Conservation (phyloP, 2,329 filamentous ascomycete genomes). For the Epichloe uncinata region DNA sequence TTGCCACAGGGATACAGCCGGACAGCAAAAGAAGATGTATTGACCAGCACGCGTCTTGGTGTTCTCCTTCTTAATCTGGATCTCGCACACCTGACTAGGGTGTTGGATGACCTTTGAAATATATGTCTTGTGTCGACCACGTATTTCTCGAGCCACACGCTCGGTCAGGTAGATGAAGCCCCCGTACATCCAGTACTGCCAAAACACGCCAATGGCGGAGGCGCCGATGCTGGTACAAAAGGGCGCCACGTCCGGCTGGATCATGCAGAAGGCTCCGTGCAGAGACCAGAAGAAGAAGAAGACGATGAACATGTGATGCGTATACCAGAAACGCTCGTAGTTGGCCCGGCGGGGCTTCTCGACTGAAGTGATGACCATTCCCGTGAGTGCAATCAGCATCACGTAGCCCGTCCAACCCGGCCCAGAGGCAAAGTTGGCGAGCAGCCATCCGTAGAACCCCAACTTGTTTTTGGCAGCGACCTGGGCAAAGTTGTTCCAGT, state of each 20-base stretch:
- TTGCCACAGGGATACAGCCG: constrained; percentile 75
- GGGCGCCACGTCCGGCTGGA: constrained; percentile 67
- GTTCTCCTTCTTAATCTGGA: constrained; percentile 83
- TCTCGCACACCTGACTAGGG: constrained; percentile 78
- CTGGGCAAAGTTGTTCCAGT: constrained; percentile 78
- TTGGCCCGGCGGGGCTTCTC: constrained; percentile 69
- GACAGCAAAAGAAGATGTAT: constrained; percentile 84
- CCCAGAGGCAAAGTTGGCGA: constrained; percentile 65
- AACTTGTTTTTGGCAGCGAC: constrained; percentile 62
- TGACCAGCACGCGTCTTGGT: constrained; percentile 70
- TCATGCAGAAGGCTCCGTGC: constrained; percentile 84
- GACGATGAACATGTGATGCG: constrained; percentile 74
- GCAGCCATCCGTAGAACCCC: constrained; percentile 63
- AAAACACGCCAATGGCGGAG: constrained; percentile 62
- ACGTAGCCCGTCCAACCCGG: constrained; percentile 80
- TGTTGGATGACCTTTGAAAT: constrained; percentile 85
- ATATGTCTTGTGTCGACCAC: constrained; percentile 70
- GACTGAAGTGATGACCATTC: constrained; percentile 63
- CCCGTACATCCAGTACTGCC: constrained; percentile 86
- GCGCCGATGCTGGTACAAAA: constrained; percentile 56
- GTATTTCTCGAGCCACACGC: constrained; percentile 62
- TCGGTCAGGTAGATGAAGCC: constrained; percentile 73
- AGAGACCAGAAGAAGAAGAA: constrained; percentile 91
- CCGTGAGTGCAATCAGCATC: constrained; percentile 67
- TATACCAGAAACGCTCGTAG: constrained; percentile 86